These are phyloP conservation scores for Ophiostoma quercus DNA, from an alignment of 2,329 filamentous ascomycete genomes.

Conservation along the genomic window DNA sequence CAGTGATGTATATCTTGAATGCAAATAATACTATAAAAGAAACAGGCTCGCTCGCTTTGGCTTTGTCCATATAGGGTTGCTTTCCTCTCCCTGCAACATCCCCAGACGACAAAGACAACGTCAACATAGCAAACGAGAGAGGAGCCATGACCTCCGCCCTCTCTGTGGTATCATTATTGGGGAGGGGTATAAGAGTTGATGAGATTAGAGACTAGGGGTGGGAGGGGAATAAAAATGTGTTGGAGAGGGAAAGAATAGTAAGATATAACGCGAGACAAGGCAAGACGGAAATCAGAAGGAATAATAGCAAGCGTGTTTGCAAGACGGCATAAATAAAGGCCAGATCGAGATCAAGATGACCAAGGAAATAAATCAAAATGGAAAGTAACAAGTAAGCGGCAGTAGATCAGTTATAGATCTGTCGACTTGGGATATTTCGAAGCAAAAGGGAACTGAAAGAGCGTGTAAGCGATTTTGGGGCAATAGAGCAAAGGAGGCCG, in stretches of 20 bases:
- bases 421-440: neutral
- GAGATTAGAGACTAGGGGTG: neutral
- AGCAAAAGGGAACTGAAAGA: neutral
- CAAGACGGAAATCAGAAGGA: neutral
- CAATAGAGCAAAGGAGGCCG: neutral
- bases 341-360: neutral
- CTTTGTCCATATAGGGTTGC: neutral
- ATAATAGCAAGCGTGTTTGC: neutral
- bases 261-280: neutral
- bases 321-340: neutral
- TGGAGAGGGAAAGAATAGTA: neutral
- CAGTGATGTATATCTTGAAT: neutral
- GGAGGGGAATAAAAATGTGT: neutral
- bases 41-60: slow-evolving; percentile 20
- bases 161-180: slow-evolving; percentile 22
- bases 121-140: slow-evolving; percentile 18
- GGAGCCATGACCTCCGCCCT: slow-evolving; percentile 16
- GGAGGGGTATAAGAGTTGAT: slow-evolving; percentile 18
- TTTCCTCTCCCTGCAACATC: slow-evolving; percentile 2
- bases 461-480: neutral
- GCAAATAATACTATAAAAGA: slow-evolving; percentile 17
- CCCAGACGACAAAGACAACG: slow-evolving; percentile 7
- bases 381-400: neutral
- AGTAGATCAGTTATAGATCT: neutral
- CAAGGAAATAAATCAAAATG: neutral